Conservation (phyloP, 176 grass and related monocot species). For the Phoenix roebelenii region DNA sequence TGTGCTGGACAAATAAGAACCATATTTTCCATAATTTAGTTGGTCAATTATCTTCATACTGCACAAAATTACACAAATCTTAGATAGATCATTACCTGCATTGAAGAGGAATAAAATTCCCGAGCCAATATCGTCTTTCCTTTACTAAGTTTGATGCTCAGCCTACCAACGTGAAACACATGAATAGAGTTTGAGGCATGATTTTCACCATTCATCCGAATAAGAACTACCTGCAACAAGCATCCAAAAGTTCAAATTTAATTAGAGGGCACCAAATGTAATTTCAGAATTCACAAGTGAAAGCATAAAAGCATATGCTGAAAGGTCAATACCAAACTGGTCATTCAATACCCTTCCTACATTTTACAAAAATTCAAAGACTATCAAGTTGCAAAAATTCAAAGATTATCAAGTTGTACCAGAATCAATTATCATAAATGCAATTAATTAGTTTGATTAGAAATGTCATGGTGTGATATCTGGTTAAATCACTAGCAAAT, state of each 20-base stretch:
- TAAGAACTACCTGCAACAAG: slow-evolving; percentile 47
- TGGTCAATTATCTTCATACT: neutral
- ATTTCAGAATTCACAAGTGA: too few relatives aligned
- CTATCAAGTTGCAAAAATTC: too few relatives aligned
- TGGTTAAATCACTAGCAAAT: too few relatives aligned
- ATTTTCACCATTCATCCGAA: slow-evolving; percentile 63
- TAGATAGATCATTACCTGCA: slow-evolving; percentile 44
- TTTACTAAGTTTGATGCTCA: slow-evolving; percentile 66
- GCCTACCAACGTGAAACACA: slow-evolving; percentile 56
- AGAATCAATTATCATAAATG: too few relatives aligned
- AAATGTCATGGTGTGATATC: too few relatives aligned
- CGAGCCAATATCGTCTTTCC: slow-evolving; percentile 56
- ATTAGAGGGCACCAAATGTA: neutral
- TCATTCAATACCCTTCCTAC: too few relatives aligned
- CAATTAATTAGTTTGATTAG: too few relatives aligned
- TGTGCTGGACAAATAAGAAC: neutral
- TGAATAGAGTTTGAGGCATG: slow-evolving; percentile 49
- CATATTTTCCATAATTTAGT: neutral
- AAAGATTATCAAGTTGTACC: too few relatives aligned
- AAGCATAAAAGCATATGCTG: too few relatives aligned
- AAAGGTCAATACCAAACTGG: too few relatives aligned
- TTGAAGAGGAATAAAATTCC: slow-evolving; percentile 83
- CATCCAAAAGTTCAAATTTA: slow-evolving; percentile 11
- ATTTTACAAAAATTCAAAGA: too few relatives aligned
- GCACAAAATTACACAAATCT: slow-evolving; percentile 2